These are phyloP conservation scores for Whalleya microplaca DNA, from an alignment of 2,329 filamentous ascomycete species.

Conservation along the genomic window DNA sequence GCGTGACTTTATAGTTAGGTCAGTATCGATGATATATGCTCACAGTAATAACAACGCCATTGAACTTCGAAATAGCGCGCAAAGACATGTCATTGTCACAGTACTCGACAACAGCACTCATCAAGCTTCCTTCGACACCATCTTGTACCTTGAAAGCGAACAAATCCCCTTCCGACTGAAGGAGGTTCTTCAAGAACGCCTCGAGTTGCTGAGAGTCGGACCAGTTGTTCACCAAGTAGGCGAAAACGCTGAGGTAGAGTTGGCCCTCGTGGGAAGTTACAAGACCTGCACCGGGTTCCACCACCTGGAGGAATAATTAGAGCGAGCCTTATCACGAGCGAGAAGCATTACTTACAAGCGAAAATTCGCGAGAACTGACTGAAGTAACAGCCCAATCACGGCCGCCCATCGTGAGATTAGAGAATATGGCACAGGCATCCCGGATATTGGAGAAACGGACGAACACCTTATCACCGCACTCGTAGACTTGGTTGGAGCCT, in stretches of 20 bases:
- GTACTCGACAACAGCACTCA: conserved; percentile 57
- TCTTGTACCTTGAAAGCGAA: conserved; percentile 53
- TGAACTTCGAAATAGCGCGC: conserved; percentile 45
- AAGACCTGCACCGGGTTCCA: conserved; percentile 34
- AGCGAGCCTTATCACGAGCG: background rate
- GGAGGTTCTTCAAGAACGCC: conserved; percentile 43
- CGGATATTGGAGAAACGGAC: conserved; percentile 64
- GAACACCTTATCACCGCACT: conserved; percentile 49
- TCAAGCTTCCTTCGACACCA: conserved; percentile 46
- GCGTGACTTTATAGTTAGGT: conserved; percentile 3
- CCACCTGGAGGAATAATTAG: conserved; percentile 28
- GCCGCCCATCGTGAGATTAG: conserved; percentile 48
- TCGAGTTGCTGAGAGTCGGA: conserved; percentile 38
- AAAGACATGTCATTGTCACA: conserved; percentile 51
- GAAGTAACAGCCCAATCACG: conserved; percentile 52
- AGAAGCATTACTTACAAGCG: conserved; percentile 36
- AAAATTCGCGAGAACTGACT: conserved; percentile 50
- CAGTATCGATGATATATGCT: conserved; percentile 18
- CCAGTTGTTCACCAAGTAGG: conserved; percentile 19
- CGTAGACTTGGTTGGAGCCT: conserved; percentile 43
- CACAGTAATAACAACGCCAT: conserved; percentile 43
- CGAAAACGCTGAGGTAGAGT: conserved; percentile 53
- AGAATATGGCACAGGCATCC: conserved; percentile 57
- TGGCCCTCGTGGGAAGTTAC: conserved; percentile 58
- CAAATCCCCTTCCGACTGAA: conserved; percentile 54